Percentiles rank a stretch among this genome's conserved stretches.
phyloP scores from a whole-genome alignment of 257 asterid species.

The Rubia yunnanensis region DNA sequence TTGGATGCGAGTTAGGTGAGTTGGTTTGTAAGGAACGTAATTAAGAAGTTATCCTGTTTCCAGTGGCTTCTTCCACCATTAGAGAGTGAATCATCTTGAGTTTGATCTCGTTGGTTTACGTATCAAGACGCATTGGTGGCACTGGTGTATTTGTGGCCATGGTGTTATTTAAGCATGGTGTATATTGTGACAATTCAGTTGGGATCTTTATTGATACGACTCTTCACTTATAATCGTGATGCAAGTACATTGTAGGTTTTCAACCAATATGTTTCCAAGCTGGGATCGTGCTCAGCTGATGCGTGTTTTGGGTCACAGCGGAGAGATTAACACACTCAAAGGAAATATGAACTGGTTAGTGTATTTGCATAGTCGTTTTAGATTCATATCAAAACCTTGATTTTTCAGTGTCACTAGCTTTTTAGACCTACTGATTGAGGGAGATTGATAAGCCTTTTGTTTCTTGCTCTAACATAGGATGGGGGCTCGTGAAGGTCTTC shows the following conservation, averaged over 20 bases:
- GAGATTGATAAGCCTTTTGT: neutral
- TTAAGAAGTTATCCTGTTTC: conserved; percentile 71
- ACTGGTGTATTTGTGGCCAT: too few species aligned
- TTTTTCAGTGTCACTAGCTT: neutral
- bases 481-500: conserved; percentile 99
- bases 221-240: conserved; percentile 21
- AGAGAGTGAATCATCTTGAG: conserved; percentile 40
- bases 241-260: conserved; percentile 91
- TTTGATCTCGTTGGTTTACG: conserved; percentile 46
- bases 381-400: neutral
- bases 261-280: conserved; percentile 97
- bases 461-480: conserved; percentile 45
- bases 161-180: conserved; percentile 13
- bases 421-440: neutral
- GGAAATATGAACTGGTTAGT: conserved; percentile 93
- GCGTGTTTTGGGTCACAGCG: conserved; percentile 98
- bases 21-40: conserved; percentile 91
- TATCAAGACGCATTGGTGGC: conserved; percentile 21
- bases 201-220: conserved; percentile 14
- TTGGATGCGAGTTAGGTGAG: conserved; percentile 85
- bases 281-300: conserved; percentile 99
- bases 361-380: neutral
- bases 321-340: conserved; percentile 93
- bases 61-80: conserved; percentile 53
- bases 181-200: neutral